phyloP scores from a whole-genome alignment of 2,329 filamentous ascomycete genomes.

The Colletotrichum sp. region DNA sequence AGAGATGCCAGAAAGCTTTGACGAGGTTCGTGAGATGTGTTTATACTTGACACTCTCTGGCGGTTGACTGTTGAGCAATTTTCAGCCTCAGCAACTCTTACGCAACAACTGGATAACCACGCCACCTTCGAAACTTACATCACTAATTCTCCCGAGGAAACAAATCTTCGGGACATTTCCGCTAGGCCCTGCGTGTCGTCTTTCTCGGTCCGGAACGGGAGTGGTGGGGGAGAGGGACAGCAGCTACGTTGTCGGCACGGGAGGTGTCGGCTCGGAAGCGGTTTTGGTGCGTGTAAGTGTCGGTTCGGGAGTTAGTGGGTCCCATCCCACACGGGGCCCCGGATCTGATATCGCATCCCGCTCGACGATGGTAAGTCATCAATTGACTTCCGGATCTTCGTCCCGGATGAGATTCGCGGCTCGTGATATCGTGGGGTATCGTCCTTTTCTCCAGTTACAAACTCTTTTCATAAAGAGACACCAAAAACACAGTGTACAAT shows the following conservation, averaged over 20 bases:
- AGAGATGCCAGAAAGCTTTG: not conserved
- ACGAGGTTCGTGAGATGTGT: not conserved
- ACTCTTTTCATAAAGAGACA: not conserved
- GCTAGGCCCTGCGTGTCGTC: not conserved
- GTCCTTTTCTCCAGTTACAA: fast-evolving
- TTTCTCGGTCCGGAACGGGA: not conserved
- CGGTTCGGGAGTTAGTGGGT: not conserved
- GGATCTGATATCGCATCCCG: not conserved
- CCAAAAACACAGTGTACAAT: not conserved
- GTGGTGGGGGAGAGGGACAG: not conserved
- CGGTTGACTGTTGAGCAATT: not conserved
- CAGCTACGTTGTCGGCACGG: not conserved
- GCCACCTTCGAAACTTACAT: not conserved
- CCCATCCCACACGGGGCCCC: not conserved
- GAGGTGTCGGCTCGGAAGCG: not conserved
- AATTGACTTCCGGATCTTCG: not conserved
- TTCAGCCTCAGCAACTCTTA: not conserved
- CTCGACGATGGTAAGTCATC: not conserved
- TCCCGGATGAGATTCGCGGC: not conserved
- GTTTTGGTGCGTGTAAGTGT: not conserved
- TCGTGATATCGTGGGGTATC: not conserved
- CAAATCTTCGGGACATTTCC: not conserved
- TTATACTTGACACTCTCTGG: not conserved
- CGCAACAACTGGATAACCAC: not conserved
- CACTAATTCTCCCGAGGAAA: not conserved